phyloP scores from a whole-genome alignment of 1,284 basidiomycete species.

The Hortiboletus rubellus region DNA sequence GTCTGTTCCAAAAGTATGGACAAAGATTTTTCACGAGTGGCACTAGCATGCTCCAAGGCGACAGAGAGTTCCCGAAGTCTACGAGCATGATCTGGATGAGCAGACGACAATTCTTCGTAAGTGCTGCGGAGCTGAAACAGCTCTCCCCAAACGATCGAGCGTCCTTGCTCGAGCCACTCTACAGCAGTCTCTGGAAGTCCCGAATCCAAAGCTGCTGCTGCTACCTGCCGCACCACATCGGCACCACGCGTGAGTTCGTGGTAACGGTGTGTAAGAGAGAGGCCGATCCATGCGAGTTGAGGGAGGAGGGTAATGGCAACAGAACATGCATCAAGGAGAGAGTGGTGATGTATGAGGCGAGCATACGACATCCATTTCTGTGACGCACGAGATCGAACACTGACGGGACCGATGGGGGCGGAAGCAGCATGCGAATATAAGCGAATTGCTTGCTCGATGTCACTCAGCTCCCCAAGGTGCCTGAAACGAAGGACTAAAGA shows the following conservation, averaged over 20 bases:
- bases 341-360: neutral
- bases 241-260: neutral
- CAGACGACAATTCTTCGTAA: neutral
- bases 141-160: neutral
- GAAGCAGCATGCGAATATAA: neutral
- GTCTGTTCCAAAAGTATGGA: neutral
- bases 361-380: neutral
- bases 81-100: neutral
- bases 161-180: neutral
- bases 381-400: neutral
- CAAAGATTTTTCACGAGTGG: neutral
- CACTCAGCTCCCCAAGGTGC: neutral
- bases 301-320: neutral
- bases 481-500: too few species aligned
- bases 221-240: neutral
- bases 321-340: neutral
- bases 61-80: neutral
- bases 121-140: neutral
- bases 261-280: neutral
- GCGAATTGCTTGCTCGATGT: neutral
- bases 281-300: neutral
- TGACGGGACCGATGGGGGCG: neutral
- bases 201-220: neutral
- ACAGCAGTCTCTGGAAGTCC: too few species aligned
- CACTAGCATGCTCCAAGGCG: neutral